Evolutionary conservation across 345 rosid genomes (phyloP), one percentile per base, ranked within the genome.

Genomic region (Populus simonii): DNA sequence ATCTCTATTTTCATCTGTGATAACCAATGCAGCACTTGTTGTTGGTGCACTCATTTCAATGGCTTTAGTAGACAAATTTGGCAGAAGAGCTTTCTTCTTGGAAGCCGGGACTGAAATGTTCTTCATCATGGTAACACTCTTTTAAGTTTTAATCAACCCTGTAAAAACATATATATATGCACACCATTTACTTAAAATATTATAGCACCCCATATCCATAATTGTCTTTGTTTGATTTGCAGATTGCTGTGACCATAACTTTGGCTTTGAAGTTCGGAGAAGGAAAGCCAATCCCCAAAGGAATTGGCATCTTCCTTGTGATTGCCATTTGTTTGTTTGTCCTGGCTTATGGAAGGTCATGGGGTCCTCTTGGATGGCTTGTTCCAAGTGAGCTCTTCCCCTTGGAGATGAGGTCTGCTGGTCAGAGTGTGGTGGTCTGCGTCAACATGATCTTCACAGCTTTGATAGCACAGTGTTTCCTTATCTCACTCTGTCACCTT

Each of bases 101-200:
- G 78, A 85, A 76, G 88, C 88, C 69, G 91, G 89, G 11, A 45
- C 57, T 22, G 87, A 86, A 57, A 81, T 88, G 89, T 55, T 88
- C 53, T 17, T 79, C 20, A 74, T 79, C 27, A 87, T 84, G 85
- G 85, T 81, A 53, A 5, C 43, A 23, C 55, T 38, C 36, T 1
- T 7, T 10, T 18, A 20, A 2, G 8, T 18, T 53, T 0, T 1
- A 18, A 17, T 22, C 22, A 53, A 2, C 59, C 22, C 23, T 18
- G 20, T 6, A 53, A 18, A 17, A 49, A 49, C 43, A 39, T 8
- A 39, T 8, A 2, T 7, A 36, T 7, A 36, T 7, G 7, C 39
- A 36, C 7, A 36, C 8, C 8, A 36, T 36, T 1, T 36, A 5
- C 1, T 38, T 38, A 38, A 38, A 6, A 38, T 6, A 36, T 36